Base-by-base conservation (phyloP, 2,329 filamentous ascomycete species). In the Karstenula rhodostoma region DNA sequence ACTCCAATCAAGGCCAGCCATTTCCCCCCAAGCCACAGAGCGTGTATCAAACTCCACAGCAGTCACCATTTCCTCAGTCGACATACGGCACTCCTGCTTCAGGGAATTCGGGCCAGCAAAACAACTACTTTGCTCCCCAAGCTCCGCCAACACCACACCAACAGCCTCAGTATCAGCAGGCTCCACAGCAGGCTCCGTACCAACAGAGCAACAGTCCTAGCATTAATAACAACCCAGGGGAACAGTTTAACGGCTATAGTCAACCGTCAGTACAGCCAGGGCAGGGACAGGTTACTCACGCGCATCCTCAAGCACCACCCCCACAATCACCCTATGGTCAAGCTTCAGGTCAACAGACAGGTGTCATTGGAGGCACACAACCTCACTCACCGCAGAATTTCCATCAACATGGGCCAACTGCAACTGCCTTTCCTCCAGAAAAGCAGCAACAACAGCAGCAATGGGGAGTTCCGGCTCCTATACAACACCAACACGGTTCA, bases 41-140 rank as follows among this genome's bases (percentile, higher is more conserved):
- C 42, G 32, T 67, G 3, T 73, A 73, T 57, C 40, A 58, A 2
- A 42, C 66, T 54, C 42, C 67, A 10, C 73, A 74, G 53, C 72
- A 69, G 43, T 68, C 71, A n/a, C 70, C 69, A 10, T 70, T 64
- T 25, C 64, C 64, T 40, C 72, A 70, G 15, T 64, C 69, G 6
- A 67, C 56, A 40, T 70, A 74, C 58, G 59, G 59, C 2, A 72
- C 66, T 7, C 67, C 69, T 22, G 54, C 60, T 12, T 67, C 72
- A 5, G 63, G 56, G 0, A 61, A 68, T 46, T 62, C 67, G 6
- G 68, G 63, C 3, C 71, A 74, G 49, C 7, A 10, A 9, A 66
- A 40, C 58, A 73, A 69, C 50, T 76, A 77, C 51, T 73, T 73
- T 27, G 60, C 69, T 5, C 67, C 63, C 50, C 69, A 72, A 48